phyloP scores from a whole-genome alignment of 306 rosid species.

The Potentilla sterilis region DNA sequence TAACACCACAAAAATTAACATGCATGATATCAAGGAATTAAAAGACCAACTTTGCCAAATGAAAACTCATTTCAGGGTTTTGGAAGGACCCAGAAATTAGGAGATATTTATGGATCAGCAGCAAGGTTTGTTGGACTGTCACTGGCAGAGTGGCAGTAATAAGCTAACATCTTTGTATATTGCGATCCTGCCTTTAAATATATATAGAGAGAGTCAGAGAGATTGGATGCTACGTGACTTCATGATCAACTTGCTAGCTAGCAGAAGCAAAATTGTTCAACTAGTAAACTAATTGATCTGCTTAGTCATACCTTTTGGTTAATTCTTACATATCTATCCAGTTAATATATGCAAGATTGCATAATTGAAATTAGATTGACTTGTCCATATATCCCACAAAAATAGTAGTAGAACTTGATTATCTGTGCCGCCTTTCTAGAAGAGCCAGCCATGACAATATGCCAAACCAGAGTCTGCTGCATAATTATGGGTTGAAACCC shows the following conservation, averaged over 20 bases:
- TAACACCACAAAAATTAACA: not conserved
- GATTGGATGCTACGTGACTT: not conserved
- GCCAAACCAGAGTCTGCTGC: not conserved
- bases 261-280: not conserved
- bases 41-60: not conserved
- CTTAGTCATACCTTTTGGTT: not conserved
- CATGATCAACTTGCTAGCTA: not conserved
- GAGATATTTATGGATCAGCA: conserved; percentile 12
- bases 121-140: not conserved
- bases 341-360: not conserved
- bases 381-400: not conserved
- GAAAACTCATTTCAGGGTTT: conserved; percentile 25
- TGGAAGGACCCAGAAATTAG: not conserved
- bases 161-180: not conserved
- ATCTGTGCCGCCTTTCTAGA: not conserved
- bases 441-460: not conserved
- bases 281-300: not conserved
- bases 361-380: not conserved
- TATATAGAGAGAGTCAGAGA: not conserved
- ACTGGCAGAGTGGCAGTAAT: not conserved
- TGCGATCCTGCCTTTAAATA: not conserved
- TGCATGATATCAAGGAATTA: not conserved
- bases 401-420: not conserved
- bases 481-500: not conserved
- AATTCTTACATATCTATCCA: not conserved